These are phyloP conservation scores for Eucalyptus paniculata DNA, from an alignment of 345 rosid genomes.

Conservation along the genomic window DNA sequence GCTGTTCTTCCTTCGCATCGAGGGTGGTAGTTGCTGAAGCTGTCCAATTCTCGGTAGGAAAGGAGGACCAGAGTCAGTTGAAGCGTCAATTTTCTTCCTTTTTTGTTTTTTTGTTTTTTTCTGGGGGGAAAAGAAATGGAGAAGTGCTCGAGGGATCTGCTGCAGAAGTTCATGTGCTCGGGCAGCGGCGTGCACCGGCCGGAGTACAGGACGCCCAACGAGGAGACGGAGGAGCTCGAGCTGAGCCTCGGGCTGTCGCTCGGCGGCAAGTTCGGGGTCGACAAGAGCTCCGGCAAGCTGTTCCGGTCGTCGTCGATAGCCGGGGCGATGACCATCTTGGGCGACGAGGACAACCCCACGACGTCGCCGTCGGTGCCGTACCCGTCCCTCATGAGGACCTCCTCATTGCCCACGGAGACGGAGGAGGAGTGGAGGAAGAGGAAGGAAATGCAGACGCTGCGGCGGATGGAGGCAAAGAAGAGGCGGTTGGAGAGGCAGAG, in stretches of 20 bases:
- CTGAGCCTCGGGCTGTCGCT: constrained; percentile 79
- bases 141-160: constrained; percentile 67
- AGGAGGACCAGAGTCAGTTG: not conserved
- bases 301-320: constrained; percentile 72
- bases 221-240: constrained; percentile 42
- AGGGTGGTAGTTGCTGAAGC: not conserved
- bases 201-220: not conserved
- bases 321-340: constrained; percentile 21
- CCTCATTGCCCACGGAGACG: constrained; percentile 81
- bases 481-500: constrained; percentile 78
- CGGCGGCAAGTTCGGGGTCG: constrained; percentile 88
- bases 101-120: no score
- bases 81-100: not conserved
- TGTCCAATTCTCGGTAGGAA: not conserved
- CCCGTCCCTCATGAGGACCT: constrained; percentile 49
- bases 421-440: constrained; percentile 95
- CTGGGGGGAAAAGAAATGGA: not conserved
- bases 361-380: constrained; percentile 14
- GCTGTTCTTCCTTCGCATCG: not conserved
- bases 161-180: constrained; percentile 49
- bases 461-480: constrained; percentile 85
- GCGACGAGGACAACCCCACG: constrained; percentile 6
- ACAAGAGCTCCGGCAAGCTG: constrained; percentile 39
- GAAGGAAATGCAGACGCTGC: constrained; percentile 63
- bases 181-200: not conserved